These are phyloP conservation scores for Monascus ruber DNA, from an alignment of 2,329 filamentous ascomycete genomes.

Conservation along the genomic window DNA sequence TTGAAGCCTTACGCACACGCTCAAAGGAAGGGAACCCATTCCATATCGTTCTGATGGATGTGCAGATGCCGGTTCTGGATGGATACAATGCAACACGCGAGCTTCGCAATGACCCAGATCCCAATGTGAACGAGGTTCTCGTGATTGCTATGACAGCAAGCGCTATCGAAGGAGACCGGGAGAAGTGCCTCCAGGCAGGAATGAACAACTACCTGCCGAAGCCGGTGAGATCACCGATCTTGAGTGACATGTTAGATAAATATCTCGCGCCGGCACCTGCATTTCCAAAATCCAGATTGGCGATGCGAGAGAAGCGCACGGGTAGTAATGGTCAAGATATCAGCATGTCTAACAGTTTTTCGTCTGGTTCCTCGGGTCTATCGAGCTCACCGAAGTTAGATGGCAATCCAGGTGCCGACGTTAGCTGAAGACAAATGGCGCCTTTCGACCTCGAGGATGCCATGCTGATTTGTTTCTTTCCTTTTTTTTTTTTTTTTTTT, in stretches of 20 bases:
- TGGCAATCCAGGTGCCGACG: too few relatives aligned
- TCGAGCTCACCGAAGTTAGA: slow-evolving; percentile 7
- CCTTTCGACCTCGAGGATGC: too few relatives aligned
- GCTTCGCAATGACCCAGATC: slow-evolving; percentile 64
- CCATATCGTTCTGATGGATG: slow-evolving; percentile 88
- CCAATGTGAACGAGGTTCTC: slow-evolving; percentile 68
- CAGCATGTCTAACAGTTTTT: slow-evolving; percentile 14
- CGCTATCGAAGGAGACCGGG: slow-evolving; percentile 85
- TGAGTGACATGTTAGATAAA: slow-evolving; percentile 70
- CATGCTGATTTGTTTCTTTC: too few relatives aligned
- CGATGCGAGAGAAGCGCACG: slow-evolving; percentile 17
- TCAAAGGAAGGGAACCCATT: slow-evolving; percentile 64
- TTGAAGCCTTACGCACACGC: slow-evolving; percentile 68
- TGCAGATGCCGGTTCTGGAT: slow-evolving; percentile 89
- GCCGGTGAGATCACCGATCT: slow-evolving; percentile 76
- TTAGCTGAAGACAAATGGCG: too few relatives aligned
- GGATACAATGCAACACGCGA: slow-evolving; percentile 84
- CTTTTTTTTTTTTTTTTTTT: too few relatives aligned
- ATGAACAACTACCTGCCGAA: slow-evolving; percentile 98
- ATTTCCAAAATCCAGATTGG: slow-evolving; percentile 19
- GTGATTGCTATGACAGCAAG: slow-evolving; percentile 96
- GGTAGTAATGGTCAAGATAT: slow-evolving; percentile 16
- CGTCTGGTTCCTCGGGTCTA: slow-evolving; percentile 1
- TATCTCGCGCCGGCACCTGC: slow-evolving; percentile 46
- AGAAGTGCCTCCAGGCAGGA: slow-evolving; percentile 88